These are phyloP conservation scores for Skeletonema potamos DNA, from an alignment of 108 stramenopile species.

Conservation along the genomic window DNA sequence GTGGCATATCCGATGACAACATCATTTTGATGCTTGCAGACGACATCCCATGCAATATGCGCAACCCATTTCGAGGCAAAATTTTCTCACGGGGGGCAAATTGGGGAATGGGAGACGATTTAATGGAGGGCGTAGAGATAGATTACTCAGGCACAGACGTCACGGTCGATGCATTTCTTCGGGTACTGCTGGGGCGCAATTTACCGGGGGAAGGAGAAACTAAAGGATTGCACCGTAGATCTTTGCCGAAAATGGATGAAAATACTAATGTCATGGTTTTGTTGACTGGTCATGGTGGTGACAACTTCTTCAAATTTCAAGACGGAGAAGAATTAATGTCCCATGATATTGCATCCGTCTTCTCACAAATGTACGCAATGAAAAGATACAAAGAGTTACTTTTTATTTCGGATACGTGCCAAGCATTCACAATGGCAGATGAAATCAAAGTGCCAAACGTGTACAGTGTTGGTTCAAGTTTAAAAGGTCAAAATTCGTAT, in stretches of 20 bases:
- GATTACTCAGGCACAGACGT: slow-evolving; percentile 95
- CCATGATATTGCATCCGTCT: slow-evolving; percentile 65
- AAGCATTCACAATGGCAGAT: slow-evolving; percentile 87
- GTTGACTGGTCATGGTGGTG: slow-evolving; percentile 96
- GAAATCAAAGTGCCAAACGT: slow-evolving; percentile 61
- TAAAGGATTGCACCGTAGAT: slow-evolving; percentile 22
- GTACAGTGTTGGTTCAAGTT: slow-evolving; percentile 69
- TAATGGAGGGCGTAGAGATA: slow-evolving; percentile 70
- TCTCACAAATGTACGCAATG: slow-evolving; percentile 68
- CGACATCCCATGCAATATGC: slow-evolving; percentile 77
- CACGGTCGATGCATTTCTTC: slow-evolving; percentile 88
- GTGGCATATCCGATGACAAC: slow-evolving; percentile 78
- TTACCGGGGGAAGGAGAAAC: slow-evolving; percentile 25
- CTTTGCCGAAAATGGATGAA: slow-evolving; percentile 44
- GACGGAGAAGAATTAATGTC: slow-evolving; percentile 92
- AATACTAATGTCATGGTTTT: slow-evolving; percentile 81
- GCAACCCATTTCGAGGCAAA: slow-evolving; percentile 68
- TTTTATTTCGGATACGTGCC: slow-evolving; percentile 94
- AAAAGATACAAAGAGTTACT: slow-evolving; percentile 67
- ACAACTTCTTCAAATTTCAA: slow-evolving; percentile 97
- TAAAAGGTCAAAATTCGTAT: slow-evolving; percentile 67
- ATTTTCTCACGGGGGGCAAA: slow-evolving; percentile 53
- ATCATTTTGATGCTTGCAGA: slow-evolving; percentile 92
- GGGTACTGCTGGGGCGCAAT: slow-evolving; percentile 65
- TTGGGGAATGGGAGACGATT: slow-evolving; percentile 58